These are phyloP conservation scores for Aspergillus nomiae DNA, from an alignment of 2,329 filamentous ascomycete genomes.

Conservation along the genomic window DNA sequence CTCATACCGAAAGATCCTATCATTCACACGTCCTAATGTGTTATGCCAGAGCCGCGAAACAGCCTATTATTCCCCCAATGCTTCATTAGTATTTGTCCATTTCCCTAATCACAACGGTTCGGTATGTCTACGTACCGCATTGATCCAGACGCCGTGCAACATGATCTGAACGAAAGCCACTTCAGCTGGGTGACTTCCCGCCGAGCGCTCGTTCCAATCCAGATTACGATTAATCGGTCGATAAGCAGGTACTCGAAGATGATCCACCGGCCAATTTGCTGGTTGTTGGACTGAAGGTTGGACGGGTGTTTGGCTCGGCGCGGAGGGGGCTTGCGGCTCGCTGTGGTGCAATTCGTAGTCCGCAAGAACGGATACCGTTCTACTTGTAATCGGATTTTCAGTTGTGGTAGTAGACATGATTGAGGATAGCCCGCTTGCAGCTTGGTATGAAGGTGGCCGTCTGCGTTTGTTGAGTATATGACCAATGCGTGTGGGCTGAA, in stretches of 20 bases:
- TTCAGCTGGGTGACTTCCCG: slow-evolving; percentile 49
- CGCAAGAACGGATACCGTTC: slow-evolving; percentile 24
- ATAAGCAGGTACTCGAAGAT: slow-evolving; percentile 51
- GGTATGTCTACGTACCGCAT: slow-evolving; percentile 32
- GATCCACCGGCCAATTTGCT: slow-evolving; percentile 50
- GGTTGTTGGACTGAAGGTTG: slow-evolving; percentile 10
- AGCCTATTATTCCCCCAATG: slow-evolving; percentile 31
- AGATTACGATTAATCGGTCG: slow-evolving; percentile 49
- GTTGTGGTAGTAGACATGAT: slow-evolving; percentile 11
- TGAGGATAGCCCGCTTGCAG: not conserved
- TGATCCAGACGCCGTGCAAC: slow-evolving; percentile 51
- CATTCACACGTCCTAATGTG: slow-evolving; percentile 53
- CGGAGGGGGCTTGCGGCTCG: slow-evolving; percentile 8
- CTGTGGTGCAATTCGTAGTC: slow-evolving; percentile 33
- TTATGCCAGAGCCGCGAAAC: slow-evolving; percentile 51
- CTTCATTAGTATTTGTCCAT: not conserved
- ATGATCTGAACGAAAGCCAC: slow-evolving; percentile 52
- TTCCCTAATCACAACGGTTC: not conserved
- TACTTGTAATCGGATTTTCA: slow-evolving; percentile 18
- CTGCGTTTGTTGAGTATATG: not conserved
- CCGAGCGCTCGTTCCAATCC: slow-evolving; percentile 45
- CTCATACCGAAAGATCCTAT: slow-evolving; percentile 53
- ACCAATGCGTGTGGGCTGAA: not conserved
- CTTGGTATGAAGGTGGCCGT: not conserved
- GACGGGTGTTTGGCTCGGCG: not conserved